Base-by-base conservation (phyloP, 73 alveolate genomes). In the Symbiodinium pilosum region DNA sequence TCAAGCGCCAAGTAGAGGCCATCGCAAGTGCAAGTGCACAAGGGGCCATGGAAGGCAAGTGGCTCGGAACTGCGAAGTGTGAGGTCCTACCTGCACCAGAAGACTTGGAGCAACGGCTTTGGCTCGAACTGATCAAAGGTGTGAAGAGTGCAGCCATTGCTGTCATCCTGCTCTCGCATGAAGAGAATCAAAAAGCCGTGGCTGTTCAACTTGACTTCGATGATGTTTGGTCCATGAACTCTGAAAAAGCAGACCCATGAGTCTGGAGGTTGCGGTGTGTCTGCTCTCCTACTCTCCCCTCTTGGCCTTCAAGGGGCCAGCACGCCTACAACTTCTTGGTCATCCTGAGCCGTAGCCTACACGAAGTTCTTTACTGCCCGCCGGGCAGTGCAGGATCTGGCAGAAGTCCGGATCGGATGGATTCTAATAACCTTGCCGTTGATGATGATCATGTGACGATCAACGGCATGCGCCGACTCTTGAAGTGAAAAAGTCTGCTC, bases 111-210 rank as follows among this genome's bases (percentile, higher is more conserved):
- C 54, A 71, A 18, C 75, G 56, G 14, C 52, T 83, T 21, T 91
- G 97, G 97, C 47, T 18, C 6, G 97, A 91, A 14, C 26, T 91
- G 81, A 88, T 91, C 59, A 91, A 91, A 34, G 97, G 89, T 3
- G 43, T 91, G 51, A 91, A 91, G 52, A 69, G 89, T 16, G 97
- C 97, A 4, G 97, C 77, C 7, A 86, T 91, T 11, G 97, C 97
- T 12, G 97, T 91, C 43, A 43, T 91, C 41, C 47, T 91, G 77
- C n/a, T 91, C 81, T 42, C 89, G 28, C 97, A 91, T 21, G 97
- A 91, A 11, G 97, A 91, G 88, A 68, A 43, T 28, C 97, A 91
- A 71, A 91, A 91, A 54, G 97, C 97, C 6, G 97, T 68, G n/a
- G 89, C 52, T 4, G 51, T 91, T 16, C 97, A 86, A 47, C 51